phyloP scores from a whole-genome alignment of 345 rosid genomes.

The Eucalyptus regnans region DNA sequence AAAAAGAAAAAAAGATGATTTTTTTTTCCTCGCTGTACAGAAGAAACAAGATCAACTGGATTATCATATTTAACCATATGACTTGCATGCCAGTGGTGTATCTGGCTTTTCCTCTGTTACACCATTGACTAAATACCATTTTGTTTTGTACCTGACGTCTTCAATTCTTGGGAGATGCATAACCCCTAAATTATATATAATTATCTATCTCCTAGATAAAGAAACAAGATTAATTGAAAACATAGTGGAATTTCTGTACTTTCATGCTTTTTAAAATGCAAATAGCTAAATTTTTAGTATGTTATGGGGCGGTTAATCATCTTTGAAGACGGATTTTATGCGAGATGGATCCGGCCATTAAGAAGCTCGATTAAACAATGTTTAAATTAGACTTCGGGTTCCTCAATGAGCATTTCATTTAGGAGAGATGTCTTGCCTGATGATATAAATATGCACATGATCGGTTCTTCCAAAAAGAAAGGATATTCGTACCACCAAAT shows the following conservation, averaged over 20 bases:
- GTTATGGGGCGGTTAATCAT: neutral
- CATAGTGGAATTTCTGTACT: neutral
- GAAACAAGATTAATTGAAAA: neutral
- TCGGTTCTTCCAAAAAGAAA: neutral
- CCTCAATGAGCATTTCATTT: neutral
- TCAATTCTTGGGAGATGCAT: neutral
- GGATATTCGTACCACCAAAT: neutral
- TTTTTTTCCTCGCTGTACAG: neutral
- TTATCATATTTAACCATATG: neutral
- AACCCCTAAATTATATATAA: neutral
- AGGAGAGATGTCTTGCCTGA: neutral
- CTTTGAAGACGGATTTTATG: neutral
- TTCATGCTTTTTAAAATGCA: neutral
- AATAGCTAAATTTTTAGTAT: neutral
- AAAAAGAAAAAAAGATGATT: rapidly evolving
- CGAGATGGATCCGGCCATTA: neutral
- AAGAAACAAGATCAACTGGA: neutral
- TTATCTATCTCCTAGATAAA: neutral
- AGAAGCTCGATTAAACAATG: neutral
- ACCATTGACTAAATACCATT: neutral
- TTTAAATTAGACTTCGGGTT: neutral
- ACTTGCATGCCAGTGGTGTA: neutral
- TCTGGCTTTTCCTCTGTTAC: neutral
- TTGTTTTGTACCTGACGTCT: neutral
- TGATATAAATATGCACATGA: neutral